Evolutionary conservation across 2,329 filamentous ascomycete genomes (phyloP), one percentile per base, ranked within the genome.

Genomic region (Colletotrichum lentis): DNA sequence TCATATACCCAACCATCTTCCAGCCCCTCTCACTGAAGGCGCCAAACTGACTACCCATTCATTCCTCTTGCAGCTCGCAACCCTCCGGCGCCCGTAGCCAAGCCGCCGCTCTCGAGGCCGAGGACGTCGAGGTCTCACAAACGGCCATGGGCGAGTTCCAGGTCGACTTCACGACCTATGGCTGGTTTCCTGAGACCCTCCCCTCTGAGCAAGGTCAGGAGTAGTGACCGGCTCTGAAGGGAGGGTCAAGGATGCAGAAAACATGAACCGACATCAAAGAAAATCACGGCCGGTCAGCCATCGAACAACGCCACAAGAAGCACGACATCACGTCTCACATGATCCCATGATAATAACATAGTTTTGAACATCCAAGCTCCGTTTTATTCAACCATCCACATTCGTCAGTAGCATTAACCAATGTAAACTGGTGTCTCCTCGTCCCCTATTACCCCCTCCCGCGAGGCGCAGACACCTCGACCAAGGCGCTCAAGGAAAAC

Each of bases 181-280:
- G 86, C 1, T 88, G 86, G 86, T 88, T 88, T 70, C 86, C 86
- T 4, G 72, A 78, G 0, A 70, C 71, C 8, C 71, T 88, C 43
- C 85, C 85, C 0, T 86, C 85, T 0, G 80, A 81, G 46, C 76
- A 76, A n/a, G 75, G 72, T 0, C 64, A 69, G 24, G 69, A 35
- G 44, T 44, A 67, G 46, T 27, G 24, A 27, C 6, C 27, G 22
- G 14, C 20, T 27, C 3, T n/a, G 27, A 18, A 11, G 3, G 10
- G 24, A 24, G 3, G 14, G 12, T n/a, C n/a, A 2, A 18, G 35
- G 37, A n/a, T 35, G 14, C 5, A n/a, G 18, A 20, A 14, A 31
- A 41, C 7, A 7, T 6, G 22, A 3, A 5, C 6, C n/a, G 24
- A 22, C 43, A 27, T 7, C 12, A 7, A 3, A 22, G 2, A 22